Base-by-base conservation (phyloP, 495 filamentous ascomycete species). In the Glarea lozoyensis region DNA sequence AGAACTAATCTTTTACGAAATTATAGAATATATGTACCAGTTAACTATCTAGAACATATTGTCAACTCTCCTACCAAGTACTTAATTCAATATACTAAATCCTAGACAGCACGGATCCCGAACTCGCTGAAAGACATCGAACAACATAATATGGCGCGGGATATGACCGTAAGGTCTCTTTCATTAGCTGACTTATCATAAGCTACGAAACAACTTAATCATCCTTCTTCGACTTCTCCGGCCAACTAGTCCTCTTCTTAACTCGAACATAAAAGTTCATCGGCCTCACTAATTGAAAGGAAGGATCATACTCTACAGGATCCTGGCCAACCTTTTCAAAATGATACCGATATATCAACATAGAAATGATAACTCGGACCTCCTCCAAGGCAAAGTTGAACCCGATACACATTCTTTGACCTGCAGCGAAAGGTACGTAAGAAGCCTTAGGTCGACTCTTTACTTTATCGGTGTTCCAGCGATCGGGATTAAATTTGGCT, bases 361-460 rank as follows among this genome's bases (percentile, higher is more conserved):
- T 64, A 0, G 63, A 48, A 37, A 79, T 37, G 22, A 75, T 59
- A 1, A 70, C 57, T 58, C 74, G 74, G 45, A 75, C 57, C 44
- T 79, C 72, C 35, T 60, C 56, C 16, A 79, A 48, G 0, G 73
- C 75, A 52, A 78, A 72, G 53, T 76, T 78, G 53, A 77, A 78
- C 0, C 73, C 74, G 42, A 79, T 72, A 50, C 74, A 78, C 49
- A 60, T 61, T 0, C 75, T 54, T 0, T 58, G 57, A 0, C 74
- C 75, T 6, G 63, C 59, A 0, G 65, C 73, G 35, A 79, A 78
- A 0, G 73, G 73, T 2, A 68, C 58, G 50, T 78, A 79, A 1
- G 66, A 48, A 2, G 52, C 60, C 32, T 61, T 60, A 31, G 66
- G 68, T 56, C 72, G 67, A 19, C 69, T 66, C 41, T 62, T 57